A percentile compares a stretch with the other conserved stretches of the same genome.
Conservation (phyloP, 306 rosid species). For the Oxytropis ochrocephala region DNA sequence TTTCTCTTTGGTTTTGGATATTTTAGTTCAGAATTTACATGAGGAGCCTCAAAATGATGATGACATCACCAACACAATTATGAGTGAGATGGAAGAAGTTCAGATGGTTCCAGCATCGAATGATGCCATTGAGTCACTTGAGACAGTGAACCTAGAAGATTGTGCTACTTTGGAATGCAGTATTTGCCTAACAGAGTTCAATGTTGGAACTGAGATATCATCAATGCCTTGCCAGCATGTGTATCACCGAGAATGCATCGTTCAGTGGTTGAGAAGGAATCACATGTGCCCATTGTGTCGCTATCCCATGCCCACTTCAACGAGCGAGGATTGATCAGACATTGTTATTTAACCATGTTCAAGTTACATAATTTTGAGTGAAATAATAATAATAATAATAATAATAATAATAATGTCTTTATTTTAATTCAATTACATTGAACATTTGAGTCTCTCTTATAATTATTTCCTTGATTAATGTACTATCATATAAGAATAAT, state of each 20-base stretch:
- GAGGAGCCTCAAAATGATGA: no score
- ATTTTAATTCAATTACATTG: no score
- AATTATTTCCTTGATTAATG: no score
- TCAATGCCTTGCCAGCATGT: conserved; percentile 14
- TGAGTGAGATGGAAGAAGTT: background rate
- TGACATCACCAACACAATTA: background rate
- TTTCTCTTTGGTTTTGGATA: background rate
- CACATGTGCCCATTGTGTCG: conserved; percentile 18
- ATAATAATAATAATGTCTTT: no score
- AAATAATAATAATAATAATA: no score
- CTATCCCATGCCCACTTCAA: background rate
- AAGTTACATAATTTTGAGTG: no score
- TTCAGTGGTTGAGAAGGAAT: background rate
- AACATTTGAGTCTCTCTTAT: no score
- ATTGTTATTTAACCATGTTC: no score
- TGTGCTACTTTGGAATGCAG: background rate
- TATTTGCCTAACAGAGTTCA: background rate
- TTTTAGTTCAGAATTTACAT: background rate
- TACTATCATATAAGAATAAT: no score
- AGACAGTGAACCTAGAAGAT: background rate
- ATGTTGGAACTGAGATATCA: background rate
- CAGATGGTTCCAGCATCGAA: conserved; percentile 3
- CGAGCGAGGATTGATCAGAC: background rate
- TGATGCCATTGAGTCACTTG: background rate
- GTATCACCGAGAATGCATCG: conserved; percentile 9